Base-by-base conservation (phyloP, 805 yeast genomes). In the Lipomyces kockii region DNA sequence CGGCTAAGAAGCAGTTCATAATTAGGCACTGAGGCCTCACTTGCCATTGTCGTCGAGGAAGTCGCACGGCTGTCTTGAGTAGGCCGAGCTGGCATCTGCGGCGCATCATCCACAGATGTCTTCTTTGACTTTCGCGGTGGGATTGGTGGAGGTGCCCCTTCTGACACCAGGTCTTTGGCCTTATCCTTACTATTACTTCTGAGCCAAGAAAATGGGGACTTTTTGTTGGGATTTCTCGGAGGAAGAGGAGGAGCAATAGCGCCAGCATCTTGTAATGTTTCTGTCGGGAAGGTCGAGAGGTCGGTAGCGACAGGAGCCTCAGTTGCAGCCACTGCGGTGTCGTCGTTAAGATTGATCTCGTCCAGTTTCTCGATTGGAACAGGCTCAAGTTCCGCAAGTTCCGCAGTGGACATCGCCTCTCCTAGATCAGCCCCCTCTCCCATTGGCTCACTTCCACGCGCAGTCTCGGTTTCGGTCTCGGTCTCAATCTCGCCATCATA, bases 1-100 rank as follows among this genome's bases (percentile, higher is more conserved):
- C 91, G 83, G 59, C 87, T 83, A 58, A 87, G 83, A 49, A 91
- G 80, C 68, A 91, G 80, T 74, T 86, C 89, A 69, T 86, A 83
- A 53, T 70, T 64, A 14, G 65, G 57, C n/a, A 25, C 63, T 20
- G 49, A n/a, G 49, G 63, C 8, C 12, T 25, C 52, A 32, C 62
- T 61, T 22, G 20, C 29, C n/a, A 25, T 58, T 27, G 69, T 58
- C 46, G 54, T 22, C 58, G 66, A 35, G 32, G 39, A 37, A 20
- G 58, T 53, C 14, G 34, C 51, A 22, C 29, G 46, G 65, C 84
- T 83, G 81, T 66, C 78, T 62, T 77, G 78, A 14, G 74, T 71
- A 1, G 72, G 55, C 62, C 32, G 63, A 69, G 52, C 52, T 69
- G 71, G 7, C 67, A 74, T 27, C 66, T 72, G 60, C 60, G 68